Evolutionary conservation across 768 basidiomycete genomes (phyloP).

Genomic region (Mycena floridula): DNA sequence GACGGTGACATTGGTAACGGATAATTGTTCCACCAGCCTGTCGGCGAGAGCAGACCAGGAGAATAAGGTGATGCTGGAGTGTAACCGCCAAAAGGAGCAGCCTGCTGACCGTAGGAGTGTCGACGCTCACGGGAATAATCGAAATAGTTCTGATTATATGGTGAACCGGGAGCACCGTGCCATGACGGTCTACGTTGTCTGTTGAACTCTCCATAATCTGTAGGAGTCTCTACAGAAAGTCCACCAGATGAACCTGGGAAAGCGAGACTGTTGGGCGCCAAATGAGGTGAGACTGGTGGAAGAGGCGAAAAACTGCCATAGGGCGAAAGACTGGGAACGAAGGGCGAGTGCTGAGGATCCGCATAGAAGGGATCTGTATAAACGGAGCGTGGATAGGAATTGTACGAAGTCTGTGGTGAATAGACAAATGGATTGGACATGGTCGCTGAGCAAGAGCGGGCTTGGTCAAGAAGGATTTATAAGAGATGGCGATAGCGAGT

Average conservation of each 20-base stretch:
- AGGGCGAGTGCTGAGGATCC: slow-evolving; percentile 33
- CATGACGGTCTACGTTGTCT: slow-evolving; percentile 38
- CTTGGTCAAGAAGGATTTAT: neutral
- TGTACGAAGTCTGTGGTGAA: slow-evolving; percentile 27
- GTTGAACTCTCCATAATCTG: neutral
- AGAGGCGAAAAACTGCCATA: slow-evolving; percentile 16
- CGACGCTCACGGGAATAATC: slow-evolving; percentile 9
- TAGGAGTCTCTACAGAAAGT: slow-evolving; percentile 14
- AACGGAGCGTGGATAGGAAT: slow-evolving; percentile 19
- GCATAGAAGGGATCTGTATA: slow-evolving; percentile 24
- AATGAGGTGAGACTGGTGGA: slow-evolving; percentile 10
- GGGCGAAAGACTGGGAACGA: slow-evolving; percentile 32
- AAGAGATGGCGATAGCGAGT: neutral
- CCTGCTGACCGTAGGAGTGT: slow-evolving; percentile 21
- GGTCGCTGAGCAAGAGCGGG: slow-evolving; percentile 6
- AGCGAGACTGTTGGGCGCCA: slow-evolving; percentile 9
- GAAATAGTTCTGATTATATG: slow-evolving; percentile 4
- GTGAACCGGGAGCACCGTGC: slow-evolving; percentile 26
- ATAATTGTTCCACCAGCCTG: no score
- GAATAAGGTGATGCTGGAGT: neutral
- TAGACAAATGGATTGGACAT: slow-evolving; percentile 41
- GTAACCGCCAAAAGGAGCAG: slow-evolving; percentile 2
- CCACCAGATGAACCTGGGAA: slow-evolving; percentile 19
- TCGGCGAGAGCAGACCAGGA: slow-evolving; percentile 10
- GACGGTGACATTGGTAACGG: slow-evolving; percentile 15